Conservation (phyloP, 176 grass and related monocot genomes). For the Hyparrhenia diplandra region DNA sequence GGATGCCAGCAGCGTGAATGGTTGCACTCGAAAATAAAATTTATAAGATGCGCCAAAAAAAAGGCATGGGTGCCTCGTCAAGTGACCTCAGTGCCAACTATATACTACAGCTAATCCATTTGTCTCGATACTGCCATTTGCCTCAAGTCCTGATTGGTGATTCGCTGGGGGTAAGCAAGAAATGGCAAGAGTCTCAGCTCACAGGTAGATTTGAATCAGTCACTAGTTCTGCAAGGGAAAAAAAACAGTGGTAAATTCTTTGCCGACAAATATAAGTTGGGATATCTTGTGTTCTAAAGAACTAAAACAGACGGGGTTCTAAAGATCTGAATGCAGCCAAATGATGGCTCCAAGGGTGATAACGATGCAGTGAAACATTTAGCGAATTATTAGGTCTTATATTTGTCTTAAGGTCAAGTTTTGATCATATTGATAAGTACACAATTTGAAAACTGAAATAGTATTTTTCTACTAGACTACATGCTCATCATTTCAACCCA, state of each 20-base stretch:
- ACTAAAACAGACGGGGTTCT: background rate
- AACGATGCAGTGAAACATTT: background rate
- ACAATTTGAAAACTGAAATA: background rate
- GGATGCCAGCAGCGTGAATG: background rate
- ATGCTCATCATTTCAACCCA: background rate
- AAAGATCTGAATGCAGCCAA: background rate
- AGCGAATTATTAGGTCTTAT: background rate
- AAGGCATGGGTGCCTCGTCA: constrained; percentile 6
- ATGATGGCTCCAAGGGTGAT: background rate
- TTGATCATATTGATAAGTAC: background rate
- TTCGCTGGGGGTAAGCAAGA: constrained; percentile 2
- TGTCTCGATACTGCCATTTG: background rate
- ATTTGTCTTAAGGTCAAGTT: background rate
- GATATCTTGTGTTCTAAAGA: background rate
- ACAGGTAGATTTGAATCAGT: constrained; percentile 18
- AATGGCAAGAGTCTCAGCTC: constrained; percentile 14
- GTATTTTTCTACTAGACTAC: background rate
- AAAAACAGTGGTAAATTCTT: background rate
- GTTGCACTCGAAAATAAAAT: background rate
- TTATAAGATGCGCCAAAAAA: constrained; percentile 19
- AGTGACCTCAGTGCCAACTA: constrained; percentile 32
- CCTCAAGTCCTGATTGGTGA: background rate
- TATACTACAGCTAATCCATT: constrained; percentile 22
- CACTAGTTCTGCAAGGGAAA: constrained; percentile 36
- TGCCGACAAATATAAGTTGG: background rate